Evolutionary conservation across 768 basidiomycete genomes (phyloP).

Genomic region (Chlorophyllum brunneum): DNA sequence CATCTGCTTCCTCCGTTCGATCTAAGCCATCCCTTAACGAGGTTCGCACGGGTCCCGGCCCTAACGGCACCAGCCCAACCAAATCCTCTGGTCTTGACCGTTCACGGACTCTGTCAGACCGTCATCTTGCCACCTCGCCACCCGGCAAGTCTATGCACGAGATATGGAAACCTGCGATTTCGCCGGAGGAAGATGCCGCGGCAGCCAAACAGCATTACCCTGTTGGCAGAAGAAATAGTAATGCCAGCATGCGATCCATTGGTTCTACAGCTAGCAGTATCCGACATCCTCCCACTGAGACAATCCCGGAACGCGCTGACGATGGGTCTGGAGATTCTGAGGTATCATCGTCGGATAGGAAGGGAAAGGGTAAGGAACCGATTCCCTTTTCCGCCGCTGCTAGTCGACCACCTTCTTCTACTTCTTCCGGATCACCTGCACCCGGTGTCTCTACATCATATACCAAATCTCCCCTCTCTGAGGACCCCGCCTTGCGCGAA

Average conservation of each 20-base stretch:
- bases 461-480: not conserved
- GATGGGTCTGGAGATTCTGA: not conserved
- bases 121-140: constrained; percentile 29
- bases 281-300: constrained; percentile 25
- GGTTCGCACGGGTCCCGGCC: not conserved
- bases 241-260: constrained; percentile 44
- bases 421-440: not conserved
- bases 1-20: constrained; percentile 3
- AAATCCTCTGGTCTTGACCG: constrained; percentile 3
- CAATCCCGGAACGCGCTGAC: constrained; percentile 9
- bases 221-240: constrained; percentile 44
- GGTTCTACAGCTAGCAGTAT: constrained; percentile 31
- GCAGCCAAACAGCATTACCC: constrained; percentile 36
- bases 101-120: constrained; percentile 29
- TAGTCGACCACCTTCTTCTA: not conserved
- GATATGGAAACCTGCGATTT: constrained; percentile 46
- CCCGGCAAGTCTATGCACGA: constrained; percentile 32
- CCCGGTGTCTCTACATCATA: not conserved
- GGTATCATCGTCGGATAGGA: constrained; percentile 5
- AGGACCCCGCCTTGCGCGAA: not conserved
- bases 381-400: not conserved
- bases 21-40: constrained; percentile 10
- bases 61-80: not conserved
- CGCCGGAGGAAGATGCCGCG: constrained; percentile 38
- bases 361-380: constrained; percentile 6